Evolutionary conservation across 345 rosid genomes (phyloP).

Genomic region (Eucalyptus decipiens): DNA sequence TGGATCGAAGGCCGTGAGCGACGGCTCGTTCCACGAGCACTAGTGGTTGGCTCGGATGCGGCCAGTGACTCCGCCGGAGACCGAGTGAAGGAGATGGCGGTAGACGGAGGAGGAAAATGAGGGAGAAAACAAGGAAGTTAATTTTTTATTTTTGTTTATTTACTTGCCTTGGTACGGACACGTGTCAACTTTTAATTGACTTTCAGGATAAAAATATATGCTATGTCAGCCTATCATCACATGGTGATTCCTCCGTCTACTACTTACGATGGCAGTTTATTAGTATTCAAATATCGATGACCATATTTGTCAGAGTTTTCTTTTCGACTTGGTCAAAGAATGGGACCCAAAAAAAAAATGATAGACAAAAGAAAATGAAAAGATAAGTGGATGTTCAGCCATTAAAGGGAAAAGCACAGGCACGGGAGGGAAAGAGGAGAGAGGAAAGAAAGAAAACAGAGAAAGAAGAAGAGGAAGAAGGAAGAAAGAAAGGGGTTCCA

Average conservation of each 20-base stretch:
- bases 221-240: too few relatives aligned
- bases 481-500: too few relatives aligned
- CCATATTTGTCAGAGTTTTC: accelerated
- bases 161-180: accelerated
- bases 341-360: accelerated
- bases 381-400: background rate
- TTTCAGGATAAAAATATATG: too few relatives aligned
- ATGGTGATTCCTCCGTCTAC: background rate
- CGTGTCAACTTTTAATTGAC: too few relatives aligned
- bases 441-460: background rate
- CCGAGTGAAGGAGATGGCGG: too few relatives aligned
- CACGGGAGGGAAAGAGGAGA: background rate
- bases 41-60: too few relatives aligned
- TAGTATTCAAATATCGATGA: background rate
- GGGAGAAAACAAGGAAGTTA: too few relatives aligned
- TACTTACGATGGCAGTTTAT: background rate
- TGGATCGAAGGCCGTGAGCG: too few relatives aligned
- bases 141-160: too few relatives aligned
- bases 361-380: background rate
- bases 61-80: accelerated
- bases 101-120: too few relatives aligned
- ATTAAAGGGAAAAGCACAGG: accelerated
- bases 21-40: too few relatives aligned
- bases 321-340: background rate
- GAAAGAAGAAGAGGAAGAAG: too few relatives aligned